Evolutionary conservation across 345 rosid species (phyloP).

Genomic region (Populus simonii): DNA sequence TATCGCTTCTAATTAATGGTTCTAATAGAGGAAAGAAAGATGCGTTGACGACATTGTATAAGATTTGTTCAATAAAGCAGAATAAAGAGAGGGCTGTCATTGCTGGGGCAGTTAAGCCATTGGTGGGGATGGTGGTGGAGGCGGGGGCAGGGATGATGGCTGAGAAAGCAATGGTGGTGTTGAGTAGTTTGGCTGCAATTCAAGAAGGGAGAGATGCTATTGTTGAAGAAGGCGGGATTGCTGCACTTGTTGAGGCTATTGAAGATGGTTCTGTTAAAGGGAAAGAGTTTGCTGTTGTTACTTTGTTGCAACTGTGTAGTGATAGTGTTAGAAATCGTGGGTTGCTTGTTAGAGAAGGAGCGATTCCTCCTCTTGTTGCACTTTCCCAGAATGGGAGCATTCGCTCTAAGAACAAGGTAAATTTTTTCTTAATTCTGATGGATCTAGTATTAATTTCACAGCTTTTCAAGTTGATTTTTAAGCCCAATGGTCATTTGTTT

Average conservation of each 20-base stretch:
- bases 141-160: slow-evolving; percentile 82
- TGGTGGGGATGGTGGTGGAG: slow-evolving; percentile 72
- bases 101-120: slow-evolving; percentile 88
- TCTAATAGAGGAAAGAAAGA: slow-evolving; percentile 87
- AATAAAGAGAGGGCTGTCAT: slow-evolving; percentile 90
- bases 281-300: slow-evolving; percentile 80
- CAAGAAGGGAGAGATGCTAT: slow-evolving; percentile 73
- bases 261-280: slow-evolving; percentile 87
- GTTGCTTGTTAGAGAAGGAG: slow-evolving; percentile 93
- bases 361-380: slow-evolving; percentile 93
- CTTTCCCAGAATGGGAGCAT: slow-evolving; percentile 76
- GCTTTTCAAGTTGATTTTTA: not conserved
- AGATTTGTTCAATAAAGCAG: slow-evolving; percentile 68
- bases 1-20: slow-evolving; percentile 71
- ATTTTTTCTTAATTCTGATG: not conserved
- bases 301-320: slow-evolving; percentile 73
- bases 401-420: slow-evolving; percentile 81
- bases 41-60: slow-evolving; percentile 84
- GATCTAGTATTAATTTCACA: not conserved
- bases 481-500: not conserved
- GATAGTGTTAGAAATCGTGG: slow-evolving; percentile 76
- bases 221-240: slow-evolving; percentile 87
- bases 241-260: slow-evolving; percentile 82
- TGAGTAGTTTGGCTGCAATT: slow-evolving; percentile 71
- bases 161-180: slow-evolving; percentile 93